A percentile compares a stretch with the other conserved stretches of the same genome.
Evolutionary conservation across 1,139 yeast genomes (phyloP).

Genomic region (Geotrichum restrictum): DNA sequence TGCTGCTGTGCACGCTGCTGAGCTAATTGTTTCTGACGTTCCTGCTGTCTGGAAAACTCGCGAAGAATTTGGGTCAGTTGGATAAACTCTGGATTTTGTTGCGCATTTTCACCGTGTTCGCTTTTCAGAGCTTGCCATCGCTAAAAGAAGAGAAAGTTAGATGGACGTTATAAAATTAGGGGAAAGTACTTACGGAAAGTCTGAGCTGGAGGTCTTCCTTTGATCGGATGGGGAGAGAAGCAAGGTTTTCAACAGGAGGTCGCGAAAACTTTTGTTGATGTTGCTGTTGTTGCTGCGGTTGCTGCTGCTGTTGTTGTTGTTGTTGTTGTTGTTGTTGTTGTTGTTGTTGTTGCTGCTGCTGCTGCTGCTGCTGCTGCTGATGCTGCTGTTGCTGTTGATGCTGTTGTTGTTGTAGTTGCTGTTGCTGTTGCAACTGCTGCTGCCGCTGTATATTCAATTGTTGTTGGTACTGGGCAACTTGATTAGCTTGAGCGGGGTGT

Average conservation of each 20-base stretch:
- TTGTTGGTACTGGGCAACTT: conserved; percentile 8
- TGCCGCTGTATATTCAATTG: conserved; percentile 13
- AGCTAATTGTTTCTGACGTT: conserved; percentile 38
- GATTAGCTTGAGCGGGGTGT: conserved; percentile 6
- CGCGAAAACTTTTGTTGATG: neutral
- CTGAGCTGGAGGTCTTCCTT: conserved; percentile 15
- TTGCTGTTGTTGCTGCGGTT: conserved; percentile 10
- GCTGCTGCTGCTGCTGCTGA: conserved; percentile 10
- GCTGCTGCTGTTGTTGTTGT: conserved; percentile 9
- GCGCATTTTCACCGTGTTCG: conserved; percentile 40
- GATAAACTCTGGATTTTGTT: conserved; percentile 36
- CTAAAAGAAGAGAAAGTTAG: conserved; percentile 22
- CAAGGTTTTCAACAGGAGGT: neutral
- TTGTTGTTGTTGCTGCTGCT: conserved; percentile 14
- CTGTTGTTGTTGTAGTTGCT: conserved; percentile 10
- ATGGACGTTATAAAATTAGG: neutral
- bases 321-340: conserved; percentile 17
- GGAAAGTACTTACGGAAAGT: conserved; percentile 3
- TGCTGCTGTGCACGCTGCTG: conserved; percentile 49
- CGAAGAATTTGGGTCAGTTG: conserved; percentile 34
- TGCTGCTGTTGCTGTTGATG: conserved; percentile 14
- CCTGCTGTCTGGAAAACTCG: conserved; percentile 36
- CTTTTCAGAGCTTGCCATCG: conserved; percentile 37
- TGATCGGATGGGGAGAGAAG: conserved; percentile 12
- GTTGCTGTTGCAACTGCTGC: conserved; percentile 8